phyloP scores from a whole-genome alignment of 305 asterid species.

The Solanum aculeatissimum region DNA sequence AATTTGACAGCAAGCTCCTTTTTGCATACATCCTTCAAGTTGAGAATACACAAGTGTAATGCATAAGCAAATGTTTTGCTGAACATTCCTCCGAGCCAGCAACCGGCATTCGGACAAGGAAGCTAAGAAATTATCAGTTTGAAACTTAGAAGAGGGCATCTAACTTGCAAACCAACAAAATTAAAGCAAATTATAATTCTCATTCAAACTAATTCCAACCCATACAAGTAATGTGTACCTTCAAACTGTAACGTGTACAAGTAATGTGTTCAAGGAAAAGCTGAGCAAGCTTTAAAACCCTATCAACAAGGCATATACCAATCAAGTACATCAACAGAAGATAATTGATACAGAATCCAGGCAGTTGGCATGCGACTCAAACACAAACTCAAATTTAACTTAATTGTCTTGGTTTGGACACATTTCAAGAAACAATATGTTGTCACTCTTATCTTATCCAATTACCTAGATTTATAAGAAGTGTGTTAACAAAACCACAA shows the following conservation, averaged over 20 bases:
- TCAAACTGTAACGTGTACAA: background rate
- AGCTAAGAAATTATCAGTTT: background rate
- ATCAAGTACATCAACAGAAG: background rate
- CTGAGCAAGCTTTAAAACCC: background rate
- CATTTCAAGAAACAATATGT: background rate
- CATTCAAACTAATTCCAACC: background rate
- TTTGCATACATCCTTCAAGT: slow-evolving; percentile 47
- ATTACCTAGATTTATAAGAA: background rate
- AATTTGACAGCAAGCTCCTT: slow-evolving; percentile 16
- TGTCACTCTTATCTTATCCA: background rate
- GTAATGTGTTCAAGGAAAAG: background rate
- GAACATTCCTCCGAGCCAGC: background rate
- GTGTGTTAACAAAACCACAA: background rate
- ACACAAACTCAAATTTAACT: background rate
- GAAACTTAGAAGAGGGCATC: background rate
- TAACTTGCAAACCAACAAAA: background rate
- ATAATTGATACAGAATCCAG: background rate
- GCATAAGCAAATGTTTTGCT: background rate
- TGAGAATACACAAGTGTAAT: background rate
- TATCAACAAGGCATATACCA: background rate
- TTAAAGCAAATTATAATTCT: background rate
- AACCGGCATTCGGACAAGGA: background rate
- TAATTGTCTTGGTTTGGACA: background rate
- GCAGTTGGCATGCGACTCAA: background rate
- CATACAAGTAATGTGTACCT: background rate